Conservation (phyloP, 1,284 basidiomycete species). For the Vanrija pseudolonga region DNA sequence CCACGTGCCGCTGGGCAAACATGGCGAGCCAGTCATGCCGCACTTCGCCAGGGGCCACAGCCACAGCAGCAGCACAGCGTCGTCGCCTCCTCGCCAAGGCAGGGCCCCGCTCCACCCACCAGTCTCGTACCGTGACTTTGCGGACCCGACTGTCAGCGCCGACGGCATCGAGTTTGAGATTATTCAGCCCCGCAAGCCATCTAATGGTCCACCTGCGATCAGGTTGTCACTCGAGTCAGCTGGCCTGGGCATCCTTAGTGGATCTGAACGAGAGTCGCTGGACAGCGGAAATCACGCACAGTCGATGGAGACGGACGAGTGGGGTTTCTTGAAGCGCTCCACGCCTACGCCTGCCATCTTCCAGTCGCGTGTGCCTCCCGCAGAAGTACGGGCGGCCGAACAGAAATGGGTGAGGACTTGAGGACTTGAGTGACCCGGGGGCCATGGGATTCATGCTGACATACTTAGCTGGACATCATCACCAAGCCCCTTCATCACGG, state of each 20-base stretch:
- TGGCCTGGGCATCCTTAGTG: constrained; percentile 3
- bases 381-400: constrained; percentile 37
- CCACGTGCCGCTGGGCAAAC: too few species aligned
- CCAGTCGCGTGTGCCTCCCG: constrained; percentile 24
- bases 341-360: constrained; percentile 41
- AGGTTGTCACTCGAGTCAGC: constrained; percentile 7
- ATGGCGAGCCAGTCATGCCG: too few species aligned
- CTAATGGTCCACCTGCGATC: background rate
- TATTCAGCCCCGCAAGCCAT: constrained; percentile 33
- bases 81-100: too few species aligned
- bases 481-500: constrained; percentile 60
- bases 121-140: constrained; percentile 41
- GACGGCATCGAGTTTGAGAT: constrained; percentile 48
- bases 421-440: too few species aligned
- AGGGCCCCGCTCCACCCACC: constrained; percentile 17
- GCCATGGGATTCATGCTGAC: background rate
- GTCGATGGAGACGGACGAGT: constrained; percentile 42
- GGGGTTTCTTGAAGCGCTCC: constrained; percentile 42
- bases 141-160: constrained; percentile 41
- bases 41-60: background rate
- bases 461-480: constrained; percentile 60
- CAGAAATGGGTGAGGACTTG: constrained; percentile 39
- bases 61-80: background rate
- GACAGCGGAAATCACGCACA: constrained; percentile 3
- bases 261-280: background rate